Evolutionary conservation across 164 flowering plant genomes (phyloP).

Genomic region (Liquidambar formosana): DNA sequence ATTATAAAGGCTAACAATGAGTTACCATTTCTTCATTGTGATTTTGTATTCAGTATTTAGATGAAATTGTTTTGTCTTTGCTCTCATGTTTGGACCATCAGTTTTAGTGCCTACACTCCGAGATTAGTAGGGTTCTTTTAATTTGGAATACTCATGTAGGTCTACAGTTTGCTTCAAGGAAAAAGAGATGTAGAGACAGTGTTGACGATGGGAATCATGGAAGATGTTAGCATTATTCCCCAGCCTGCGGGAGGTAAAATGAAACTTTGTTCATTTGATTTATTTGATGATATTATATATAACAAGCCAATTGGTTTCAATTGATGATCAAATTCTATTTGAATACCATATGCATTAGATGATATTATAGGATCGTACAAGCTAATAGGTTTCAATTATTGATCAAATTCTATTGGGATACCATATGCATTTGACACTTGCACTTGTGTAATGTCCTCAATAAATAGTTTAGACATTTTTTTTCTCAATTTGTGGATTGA

Average conservation of each 20-base stretch:
- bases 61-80: background rate
- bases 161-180: conserved; percentile 93
- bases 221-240: conserved; percentile 95
- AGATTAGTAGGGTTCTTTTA: background rate
- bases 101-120: background rate
- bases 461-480: too few species aligned
- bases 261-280: background rate
- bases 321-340: too few species aligned
- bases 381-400: too few species aligned
- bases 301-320: too few species aligned
- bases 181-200: conserved; percentile 94
- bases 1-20: too few species aligned
- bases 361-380: too few species aligned
- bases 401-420: too few species aligned
- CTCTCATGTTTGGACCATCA: background rate
- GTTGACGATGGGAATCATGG: conserved; percentile 94
- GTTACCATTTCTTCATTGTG: too few species aligned
- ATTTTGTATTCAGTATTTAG: too few species aligned
- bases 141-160: conserved; percentile 41
- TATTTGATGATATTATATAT: background rate
- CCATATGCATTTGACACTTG: background rate
- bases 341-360: too few species aligned
- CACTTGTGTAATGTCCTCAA: background rate
- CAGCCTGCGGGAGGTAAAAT: conserved; percentile 91
- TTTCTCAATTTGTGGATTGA: too few species aligned